Evolutionary conservation across 106 monocot genomes (phyloP).

Genomic region (Dioscorea zingiberensis): DNA sequence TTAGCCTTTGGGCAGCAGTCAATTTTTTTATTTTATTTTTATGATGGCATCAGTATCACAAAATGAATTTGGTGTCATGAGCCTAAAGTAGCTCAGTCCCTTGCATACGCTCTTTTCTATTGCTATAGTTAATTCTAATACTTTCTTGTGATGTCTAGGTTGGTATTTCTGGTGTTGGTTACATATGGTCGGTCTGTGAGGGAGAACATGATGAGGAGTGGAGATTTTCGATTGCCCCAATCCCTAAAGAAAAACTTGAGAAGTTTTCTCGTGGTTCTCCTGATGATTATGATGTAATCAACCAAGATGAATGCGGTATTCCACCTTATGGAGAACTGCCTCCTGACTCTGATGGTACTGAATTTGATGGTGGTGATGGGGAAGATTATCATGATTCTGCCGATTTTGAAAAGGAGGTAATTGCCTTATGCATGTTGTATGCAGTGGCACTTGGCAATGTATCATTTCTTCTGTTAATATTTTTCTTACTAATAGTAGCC

Average conservation of each 20-base stretch:
- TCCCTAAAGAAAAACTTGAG: conserved; percentile 62
- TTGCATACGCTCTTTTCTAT: too few species aligned
- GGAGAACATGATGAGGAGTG: conserved; percentile 72
- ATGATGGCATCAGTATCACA: too few species aligned
- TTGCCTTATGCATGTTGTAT: not conserved
- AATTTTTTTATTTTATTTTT: too few species aligned
- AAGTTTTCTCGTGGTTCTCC: conserved; percentile 22
- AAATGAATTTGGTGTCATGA: too few species aligned
- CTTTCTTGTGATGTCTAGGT: conserved; percentile 18
- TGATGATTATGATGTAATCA: conserved; percentile 39
- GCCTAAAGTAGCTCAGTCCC: too few species aligned
- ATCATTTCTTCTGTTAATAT: too few species aligned
- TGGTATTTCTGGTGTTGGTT: conserved; percentile 67
- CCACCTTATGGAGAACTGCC: conserved; percentile 54
- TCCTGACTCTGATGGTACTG: conserved; percentile 53
- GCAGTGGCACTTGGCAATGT: not conserved
- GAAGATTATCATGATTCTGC: conserved; percentile 56
- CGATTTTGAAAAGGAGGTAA: conserved; percentile 96
- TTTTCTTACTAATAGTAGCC: conserved; percentile 2
- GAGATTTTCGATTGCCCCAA: conserved; percentile 85
- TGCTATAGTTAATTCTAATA: too few species aligned
- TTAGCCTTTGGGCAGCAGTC: too few species aligned
- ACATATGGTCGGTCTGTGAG: conserved; percentile 74
- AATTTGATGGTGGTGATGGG: conserved; percentile 38
- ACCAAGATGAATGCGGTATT: conserved; percentile 36